Conservation (phyloP, 163 green algal species). For the Chlamydomonas reinhardtii region DNA sequence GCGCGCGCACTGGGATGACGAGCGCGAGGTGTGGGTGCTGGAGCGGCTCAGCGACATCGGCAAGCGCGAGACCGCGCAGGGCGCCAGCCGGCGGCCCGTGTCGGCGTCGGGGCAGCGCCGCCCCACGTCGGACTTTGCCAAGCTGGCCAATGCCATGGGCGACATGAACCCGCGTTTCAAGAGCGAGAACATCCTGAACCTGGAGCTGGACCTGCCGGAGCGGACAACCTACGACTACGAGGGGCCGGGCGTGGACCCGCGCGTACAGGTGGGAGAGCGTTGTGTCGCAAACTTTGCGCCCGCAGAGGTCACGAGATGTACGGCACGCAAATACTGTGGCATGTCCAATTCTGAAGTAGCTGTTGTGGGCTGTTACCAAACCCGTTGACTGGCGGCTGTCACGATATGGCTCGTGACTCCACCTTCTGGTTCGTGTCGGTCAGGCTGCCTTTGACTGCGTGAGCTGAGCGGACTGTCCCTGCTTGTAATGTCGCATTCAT, state of each 20-base stretch:
- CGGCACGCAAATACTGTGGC: too few species aligned
- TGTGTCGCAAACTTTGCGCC: too few species aligned
- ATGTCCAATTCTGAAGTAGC: too few species aligned
- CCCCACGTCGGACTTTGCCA: conserved; percentile 81
- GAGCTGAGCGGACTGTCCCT: too few species aligned
- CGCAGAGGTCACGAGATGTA: too few species aligned
- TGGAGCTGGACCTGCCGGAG: conserved; percentile 89
- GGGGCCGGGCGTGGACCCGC: conserved; percentile 59
- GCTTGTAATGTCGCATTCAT: too few species aligned
- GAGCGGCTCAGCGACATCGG: conserved; percentile 67
- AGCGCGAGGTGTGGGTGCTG: conserved; percentile 80
- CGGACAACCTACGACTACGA: conserved; percentile 83
- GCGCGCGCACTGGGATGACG: conserved; percentile 82
- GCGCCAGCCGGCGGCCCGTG: conserved; percentile 66
- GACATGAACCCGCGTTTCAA: conserved; percentile 89
- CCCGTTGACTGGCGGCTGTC: too few species aligned
- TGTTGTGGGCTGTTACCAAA: neutral
- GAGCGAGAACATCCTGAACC: conserved; percentile 83
- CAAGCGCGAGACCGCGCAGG: conserved; percentile 41
- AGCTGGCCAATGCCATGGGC: conserved; percentile 75
- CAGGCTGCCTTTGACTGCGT: too few species aligned
- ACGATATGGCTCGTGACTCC: too few species aligned
- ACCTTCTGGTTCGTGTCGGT: too few species aligned
- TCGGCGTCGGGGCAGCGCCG: conserved; percentile 63
- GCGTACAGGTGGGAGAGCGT: conserved; percentile 59